These are phyloP conservation scores for Colletotrichum abscissum DNA, from an alignment of 2,329 filamentous ascomycete species.

Conservation along the genomic window DNA sequence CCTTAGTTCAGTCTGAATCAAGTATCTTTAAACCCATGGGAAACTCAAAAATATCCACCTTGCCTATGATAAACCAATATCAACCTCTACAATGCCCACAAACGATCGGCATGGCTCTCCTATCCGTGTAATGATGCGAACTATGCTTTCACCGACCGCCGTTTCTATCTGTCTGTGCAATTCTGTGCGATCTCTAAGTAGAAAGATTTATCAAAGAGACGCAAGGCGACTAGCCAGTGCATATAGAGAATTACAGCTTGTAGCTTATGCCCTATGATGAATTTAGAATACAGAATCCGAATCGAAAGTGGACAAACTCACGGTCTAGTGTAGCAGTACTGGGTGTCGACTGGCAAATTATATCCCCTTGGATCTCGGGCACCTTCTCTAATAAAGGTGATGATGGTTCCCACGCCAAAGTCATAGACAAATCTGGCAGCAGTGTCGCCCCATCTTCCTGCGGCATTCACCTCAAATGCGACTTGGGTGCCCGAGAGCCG, in stretches of 20 bases:
- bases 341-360: not conserved
- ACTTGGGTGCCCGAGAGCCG: not conserved
- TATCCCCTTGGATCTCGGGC: not conserved
- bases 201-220: not conserved
- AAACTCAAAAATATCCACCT: too few species aligned
- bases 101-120: too few species aligned
- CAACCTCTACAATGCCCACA: too few species aligned
- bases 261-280: not conserved
- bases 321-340: not conserved
- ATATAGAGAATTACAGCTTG: rapidly evolving
- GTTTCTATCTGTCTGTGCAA: too few species aligned
- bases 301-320: not conserved
- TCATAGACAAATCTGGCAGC: not conserved
- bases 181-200: not conserved
- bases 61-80: too few species aligned
- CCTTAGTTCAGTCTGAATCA: too few species aligned
- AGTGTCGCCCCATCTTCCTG: not conserved
- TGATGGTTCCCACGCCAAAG: not conserved
- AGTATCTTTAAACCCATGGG: too few species aligned
- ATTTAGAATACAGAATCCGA: not conserved
- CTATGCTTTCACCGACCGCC: too few species aligned
- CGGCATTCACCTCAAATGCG: not conserved
- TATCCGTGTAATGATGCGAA: too few species aligned
- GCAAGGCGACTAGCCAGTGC: not conserved
- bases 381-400: not conserved